These are phyloP conservation scores for Ogataea henricii DNA, from an alignment of 805 yeast genomes.

Conservation along the genomic window DNA sequence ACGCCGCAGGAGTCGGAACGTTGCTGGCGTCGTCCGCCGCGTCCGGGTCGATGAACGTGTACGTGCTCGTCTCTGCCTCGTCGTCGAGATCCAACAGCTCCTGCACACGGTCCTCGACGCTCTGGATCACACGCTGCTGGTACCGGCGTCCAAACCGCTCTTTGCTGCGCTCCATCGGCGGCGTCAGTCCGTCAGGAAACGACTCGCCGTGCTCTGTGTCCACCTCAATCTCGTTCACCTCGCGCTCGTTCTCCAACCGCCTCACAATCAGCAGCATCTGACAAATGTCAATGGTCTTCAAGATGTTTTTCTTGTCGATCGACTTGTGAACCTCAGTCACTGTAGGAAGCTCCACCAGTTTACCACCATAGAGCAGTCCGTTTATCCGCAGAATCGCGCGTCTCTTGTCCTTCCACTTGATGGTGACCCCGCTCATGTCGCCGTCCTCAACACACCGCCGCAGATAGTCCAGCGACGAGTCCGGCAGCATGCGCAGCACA, in stretches of 20 bases:
- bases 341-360: conserved; percentile 87
- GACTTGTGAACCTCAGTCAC: conserved; percentile 85
- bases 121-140: conserved; percentile 70
- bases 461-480: conserved; percentile 72
- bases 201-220: conserved; percentile 44
- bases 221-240: conserved; percentile 45
- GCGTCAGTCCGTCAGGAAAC: conserved; percentile 78
- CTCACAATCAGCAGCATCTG: conserved; percentile 82
- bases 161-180: conserved; percentile 74
- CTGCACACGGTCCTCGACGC: conserved; percentile 76
- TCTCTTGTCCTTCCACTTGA: conserved; percentile 81
- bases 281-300: conserved; percentile 81
- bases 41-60: conserved; percentile 68
- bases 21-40: conserved; percentile 39
- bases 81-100: conserved; percentile 74
- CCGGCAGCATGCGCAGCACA: conserved; percentile 66
- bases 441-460: conserved; percentile 75
- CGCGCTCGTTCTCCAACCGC: conserved; percentile 45
- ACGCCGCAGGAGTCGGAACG: conserved; percentile 29
- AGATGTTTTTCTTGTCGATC: conserved; percentile 83
- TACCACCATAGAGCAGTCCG: conserved; percentile 74
- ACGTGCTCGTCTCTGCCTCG: conserved; percentile 78
- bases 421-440: conserved; percentile 67
- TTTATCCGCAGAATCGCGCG: conserved; percentile 78
- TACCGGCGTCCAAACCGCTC: conserved; percentile 72